phyloP scores from a whole-genome alignment of 129 eudicot species.

The Flaveria trinervia region DNA sequence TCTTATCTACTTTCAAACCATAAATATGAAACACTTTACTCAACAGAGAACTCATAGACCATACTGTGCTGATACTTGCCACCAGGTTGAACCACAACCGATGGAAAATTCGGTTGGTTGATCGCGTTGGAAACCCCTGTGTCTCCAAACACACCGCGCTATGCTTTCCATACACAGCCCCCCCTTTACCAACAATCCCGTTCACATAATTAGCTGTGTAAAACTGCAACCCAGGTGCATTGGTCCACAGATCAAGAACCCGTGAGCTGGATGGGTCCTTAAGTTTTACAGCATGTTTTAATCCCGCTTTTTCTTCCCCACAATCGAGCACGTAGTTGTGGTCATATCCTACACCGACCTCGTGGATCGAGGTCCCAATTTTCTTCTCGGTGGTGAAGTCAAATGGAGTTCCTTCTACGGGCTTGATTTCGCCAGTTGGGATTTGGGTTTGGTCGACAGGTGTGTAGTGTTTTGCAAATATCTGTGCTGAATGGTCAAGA shows the following conservation, averaged over 20 bases:
- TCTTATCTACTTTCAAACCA: not conserved
- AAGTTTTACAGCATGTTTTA: conserved; percentile 77
- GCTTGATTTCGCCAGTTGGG: conserved; percentile 87
- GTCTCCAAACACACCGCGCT: conserved; percentile 87
- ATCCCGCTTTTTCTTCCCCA: conserved; percentile 77
- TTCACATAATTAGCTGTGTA: conserved; percentile 80
- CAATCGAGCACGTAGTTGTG: conserved; percentile 88
- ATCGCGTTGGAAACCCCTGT: conserved; percentile 88
- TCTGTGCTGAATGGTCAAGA: conserved; percentile 78
- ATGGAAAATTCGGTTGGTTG: conserved; percentile 72
- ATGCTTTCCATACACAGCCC: conserved; percentile 75
- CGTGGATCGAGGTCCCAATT: conserved; percentile 60
- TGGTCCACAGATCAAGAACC: conserved; percentile 83
- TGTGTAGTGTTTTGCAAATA: conserved; percentile 70
- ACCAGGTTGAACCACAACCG: conserved; percentile 74
- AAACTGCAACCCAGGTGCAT: conserved; percentile 96
- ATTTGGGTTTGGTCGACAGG: conserved; percentile 73
- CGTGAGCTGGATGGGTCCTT: conserved; percentile 67
- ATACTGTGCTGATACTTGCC: conserved; percentile 78
- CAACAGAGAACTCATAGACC: conserved; percentile 79
- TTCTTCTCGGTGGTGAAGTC: conserved; percentile 78
- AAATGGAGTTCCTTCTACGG: conserved; percentile 78
- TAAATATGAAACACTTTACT: conserved; percentile 32
- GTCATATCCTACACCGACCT: conserved; percentile 92
- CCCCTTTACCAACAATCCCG: conserved; percentile 83